Conservation (phyloP, 2,329 filamentous ascomycete genomes). For the Fusarium cyanostomum region DNA sequence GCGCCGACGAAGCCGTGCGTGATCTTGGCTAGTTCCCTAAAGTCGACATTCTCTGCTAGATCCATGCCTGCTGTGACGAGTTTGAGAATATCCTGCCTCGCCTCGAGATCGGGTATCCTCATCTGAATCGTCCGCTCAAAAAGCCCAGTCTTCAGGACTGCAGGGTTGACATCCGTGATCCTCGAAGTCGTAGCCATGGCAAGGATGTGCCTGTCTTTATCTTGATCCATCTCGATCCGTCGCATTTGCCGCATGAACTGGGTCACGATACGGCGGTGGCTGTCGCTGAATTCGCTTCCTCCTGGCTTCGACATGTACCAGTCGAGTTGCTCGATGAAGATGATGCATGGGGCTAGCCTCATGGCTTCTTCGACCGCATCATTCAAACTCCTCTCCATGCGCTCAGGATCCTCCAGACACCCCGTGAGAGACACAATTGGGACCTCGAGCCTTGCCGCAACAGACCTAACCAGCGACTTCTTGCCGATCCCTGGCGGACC, state of each 20-base stretch:
- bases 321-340: slow-evolving; percentile 94
- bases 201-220: slow-evolving; percentile 79
- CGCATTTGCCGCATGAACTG: slow-evolving; percentile 90
- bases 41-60: slow-evolving; percentile 76
- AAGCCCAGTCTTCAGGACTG: slow-evolving; percentile 75
- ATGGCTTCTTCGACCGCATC: slow-evolving; percentile 78
- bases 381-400: slow-evolving; percentile 50
- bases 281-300: slow-evolving; percentile 84
- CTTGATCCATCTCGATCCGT: slow-evolving; percentile 75
- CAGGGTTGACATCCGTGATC: slow-evolving; percentile 85
- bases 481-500: slow-evolving; percentile 86
- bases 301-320: slow-evolving; percentile 78
- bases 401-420: slow-evolving; percentile 52
- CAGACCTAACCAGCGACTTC: slow-evolving; percentile 77
- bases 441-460: slow-evolving; percentile 76
- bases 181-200: slow-evolving; percentile 92
- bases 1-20: slow-evolving; percentile 95
- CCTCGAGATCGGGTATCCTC: slow-evolving; percentile 82
- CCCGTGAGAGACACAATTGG: slow-evolving; percentile 70
- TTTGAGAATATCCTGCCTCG: slow-evolving; percentile 79
- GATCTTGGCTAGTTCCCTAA: slow-evolving; percentile 76
- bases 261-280: slow-evolving; percentile 86
- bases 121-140: slow-evolving; percentile 90
- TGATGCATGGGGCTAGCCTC: slow-evolving; percentile 82
- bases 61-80: slow-evolving; percentile 74